A percentile compares a stretch with the other conserved stretches of the same genome.
Evolutionary conservation across 1,284 basidiomycete genomes (phyloP).

Genomic region (Fomitopsis palustris): DNA sequence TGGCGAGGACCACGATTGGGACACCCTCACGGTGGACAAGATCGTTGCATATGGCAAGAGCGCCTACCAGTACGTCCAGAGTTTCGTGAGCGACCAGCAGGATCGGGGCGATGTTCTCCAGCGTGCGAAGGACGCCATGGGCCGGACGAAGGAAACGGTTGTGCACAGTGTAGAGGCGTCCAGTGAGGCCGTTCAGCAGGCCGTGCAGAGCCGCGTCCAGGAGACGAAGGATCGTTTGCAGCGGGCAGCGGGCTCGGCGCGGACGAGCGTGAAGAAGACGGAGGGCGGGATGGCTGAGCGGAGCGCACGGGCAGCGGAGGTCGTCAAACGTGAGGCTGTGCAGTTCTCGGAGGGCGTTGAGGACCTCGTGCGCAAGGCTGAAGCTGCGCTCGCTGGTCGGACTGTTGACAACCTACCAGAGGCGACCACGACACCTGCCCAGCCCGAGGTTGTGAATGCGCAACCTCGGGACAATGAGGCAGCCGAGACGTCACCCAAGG

Average conservation of each 20-base stretch:
- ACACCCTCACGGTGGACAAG: constrained; percentile 61
- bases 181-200: constrained; percentile 34
- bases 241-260: constrained; percentile 42
- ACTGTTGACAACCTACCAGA: constrained; percentile 28
- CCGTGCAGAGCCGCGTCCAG: constrained; percentile 33
- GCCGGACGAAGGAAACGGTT: constrained; percentile 34
- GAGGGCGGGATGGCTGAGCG: constrained; percentile 37
- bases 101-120: constrained; percentile 27
- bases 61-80: constrained; percentile 47
- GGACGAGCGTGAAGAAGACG: constrained; percentile 45
- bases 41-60: constrained; percentile 55
- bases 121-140: constrained; percentile 34
- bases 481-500: constrained; percentile 17
- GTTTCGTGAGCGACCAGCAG: constrained; percentile 21
- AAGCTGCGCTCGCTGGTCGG: constrained; percentile 58
- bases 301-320: constrained; percentile 37
- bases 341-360: constrained; percentile 61
- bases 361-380: constrained; percentile 64
- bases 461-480: constrained; percentile 16
- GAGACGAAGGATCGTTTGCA: constrained; percentile 48
- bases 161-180: constrained; percentile 17
- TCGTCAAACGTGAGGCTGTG: constrained; percentile 45
- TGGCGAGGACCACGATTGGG: constrained; percentile 78
- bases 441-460: constrained; percentile 27
- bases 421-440: constrained; percentile 30